Conservation (phyloP, 2,329 filamentous ascomycete genomes). For the Raffaelea albimanens region DNA sequence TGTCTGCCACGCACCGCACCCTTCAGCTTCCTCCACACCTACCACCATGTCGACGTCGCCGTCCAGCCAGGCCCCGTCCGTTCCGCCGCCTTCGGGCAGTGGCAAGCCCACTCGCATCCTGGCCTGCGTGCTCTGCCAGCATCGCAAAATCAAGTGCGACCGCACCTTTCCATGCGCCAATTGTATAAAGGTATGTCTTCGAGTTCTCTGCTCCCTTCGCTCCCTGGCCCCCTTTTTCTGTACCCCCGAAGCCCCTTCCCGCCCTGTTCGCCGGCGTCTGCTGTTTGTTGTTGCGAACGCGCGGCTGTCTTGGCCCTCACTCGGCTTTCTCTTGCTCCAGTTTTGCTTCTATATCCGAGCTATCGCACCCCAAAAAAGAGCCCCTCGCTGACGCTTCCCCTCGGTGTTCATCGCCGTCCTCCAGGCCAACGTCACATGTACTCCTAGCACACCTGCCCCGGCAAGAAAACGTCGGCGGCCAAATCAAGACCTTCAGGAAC, state of each 20-base stretch:
- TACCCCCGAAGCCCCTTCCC: too few relatives aligned
- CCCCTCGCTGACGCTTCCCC: neutral
- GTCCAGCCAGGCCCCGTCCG: slow-evolving; percentile 1
- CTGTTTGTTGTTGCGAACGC: neutral
- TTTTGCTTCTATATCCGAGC: neutral
- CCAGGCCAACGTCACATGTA: slow-evolving; percentile 50
- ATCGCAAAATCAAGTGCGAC: slow-evolving; percentile 55
- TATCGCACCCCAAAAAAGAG: neutral
- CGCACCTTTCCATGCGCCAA: slow-evolving; percentile 50
- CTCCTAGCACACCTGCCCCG: slow-evolving; percentile 50
- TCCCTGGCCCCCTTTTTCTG: too few relatives aligned
- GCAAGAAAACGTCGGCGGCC: slow-evolving; percentile 49
- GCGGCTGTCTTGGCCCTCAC: neutral
- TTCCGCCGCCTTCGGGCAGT: neutral
- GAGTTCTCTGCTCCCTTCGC: too few relatives aligned
- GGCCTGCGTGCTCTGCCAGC: slow-evolving; percentile 49
- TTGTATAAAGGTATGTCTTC: slow-evolving; percentile 43
- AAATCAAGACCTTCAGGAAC: slow-evolving; percentile 53
- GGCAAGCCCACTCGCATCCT: slow-evolving; percentile 35
- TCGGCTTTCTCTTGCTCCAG: neutral
- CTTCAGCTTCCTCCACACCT: neutral
- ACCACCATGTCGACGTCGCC: slow-evolving; percentile 1
- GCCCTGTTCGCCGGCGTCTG: neutral
- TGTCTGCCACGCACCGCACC: too few relatives aligned
- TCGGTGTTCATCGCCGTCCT: neutral